Percentiles rank a stretch among this genome's conserved stretches.
Evolutionary conservation across 2,329 filamentous ascomycete genomes (phyloP).

Genomic region (Chaetomiaceae sp.): DNA sequence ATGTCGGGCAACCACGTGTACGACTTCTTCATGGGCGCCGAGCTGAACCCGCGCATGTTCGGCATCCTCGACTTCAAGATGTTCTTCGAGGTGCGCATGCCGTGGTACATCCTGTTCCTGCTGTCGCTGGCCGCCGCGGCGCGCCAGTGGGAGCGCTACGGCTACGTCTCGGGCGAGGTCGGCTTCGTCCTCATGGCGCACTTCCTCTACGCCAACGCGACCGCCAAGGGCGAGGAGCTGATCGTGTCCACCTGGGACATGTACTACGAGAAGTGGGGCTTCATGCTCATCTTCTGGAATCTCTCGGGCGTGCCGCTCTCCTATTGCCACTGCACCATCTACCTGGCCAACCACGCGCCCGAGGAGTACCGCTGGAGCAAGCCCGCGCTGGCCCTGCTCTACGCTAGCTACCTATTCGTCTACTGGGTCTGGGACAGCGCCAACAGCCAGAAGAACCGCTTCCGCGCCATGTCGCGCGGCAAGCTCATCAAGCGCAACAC

Average conservation of each 20-base stretch:
- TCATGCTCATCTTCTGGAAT: conserved; percentile 90
- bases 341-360: conserved; percentile 68
- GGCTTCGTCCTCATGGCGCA: conserved; percentile 71
- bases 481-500: conserved; percentile 58
- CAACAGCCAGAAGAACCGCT: conserved; percentile 81
- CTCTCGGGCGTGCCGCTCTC: conserved; percentile 72
- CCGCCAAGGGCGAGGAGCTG: conserved; percentile 74
- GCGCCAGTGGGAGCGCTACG: conserved; percentile 70
- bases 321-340: conserved; percentile 80
- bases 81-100: conserved; percentile 81
- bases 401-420: conserved; percentile 60
- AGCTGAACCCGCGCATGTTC: conserved; percentile 82
- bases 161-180: conserved; percentile 69
- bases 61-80: conserved; percentile 85
- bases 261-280: conserved; percentile 85
- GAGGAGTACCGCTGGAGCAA: conserved; percentile 62
- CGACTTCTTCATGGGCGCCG: conserved; percentile 87
- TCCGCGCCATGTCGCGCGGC: conserved; percentile 64
- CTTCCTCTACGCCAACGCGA: conserved; percentile 77
- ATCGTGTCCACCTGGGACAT: conserved; percentile 82
- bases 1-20: conserved; percentile 82
- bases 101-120: conserved; percentile 79
- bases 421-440: conserved; percentile 83
- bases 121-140: conserved; percentile 62
- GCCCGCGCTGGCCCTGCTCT: conserved; percentile 55